Conservation (phyloP, 2,329 filamentous ascomycete species). For the Alternaria incomplexa region DNA sequence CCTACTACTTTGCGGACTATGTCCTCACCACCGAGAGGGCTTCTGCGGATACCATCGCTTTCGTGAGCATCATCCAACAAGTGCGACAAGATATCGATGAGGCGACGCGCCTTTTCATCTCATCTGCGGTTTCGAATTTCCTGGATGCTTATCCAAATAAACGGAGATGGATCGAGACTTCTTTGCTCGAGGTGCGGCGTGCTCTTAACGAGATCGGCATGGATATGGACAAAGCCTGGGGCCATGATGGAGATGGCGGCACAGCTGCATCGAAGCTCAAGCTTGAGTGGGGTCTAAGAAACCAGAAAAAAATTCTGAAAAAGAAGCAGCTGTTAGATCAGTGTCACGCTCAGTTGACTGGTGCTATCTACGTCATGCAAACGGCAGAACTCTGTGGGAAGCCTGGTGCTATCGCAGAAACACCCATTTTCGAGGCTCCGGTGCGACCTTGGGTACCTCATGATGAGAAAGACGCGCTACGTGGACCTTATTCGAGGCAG, state of each 20-base stretch:
- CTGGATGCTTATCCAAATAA: constrained; percentile 30
- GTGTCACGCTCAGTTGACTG: constrained; percentile 36
- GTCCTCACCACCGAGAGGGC: constrained; percentile 26
- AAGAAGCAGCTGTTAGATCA: constrained; percentile 26
- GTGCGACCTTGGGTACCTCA: constrained; percentile 26
- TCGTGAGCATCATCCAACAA: constrained; percentile 34
- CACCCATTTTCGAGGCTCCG: constrained; percentile 29
- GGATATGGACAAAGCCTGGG: constrained; percentile 33
- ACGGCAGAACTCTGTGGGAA: constrained; percentile 27
- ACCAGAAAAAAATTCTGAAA: constrained; percentile 34
- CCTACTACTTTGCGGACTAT: constrained; percentile 39
- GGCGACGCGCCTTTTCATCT: constrained; percentile 33
- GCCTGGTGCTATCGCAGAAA: constrained; percentile 12
- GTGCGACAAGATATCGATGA: constrained; percentile 36
- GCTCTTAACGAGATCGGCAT: constrained; percentile 39
- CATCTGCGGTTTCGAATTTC: constrained; percentile 26
- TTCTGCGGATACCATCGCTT: constrained; percentile 29
- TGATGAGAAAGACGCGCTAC: constrained; percentile 15
- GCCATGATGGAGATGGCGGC: constrained; percentile 28
- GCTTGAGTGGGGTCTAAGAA: constrained; percentile 37
- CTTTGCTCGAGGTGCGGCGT: constrained; percentile 27
- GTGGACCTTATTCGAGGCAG: constrained; percentile 34
- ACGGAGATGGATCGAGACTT: constrained; percentile 33
- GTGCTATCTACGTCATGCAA: constrained; percentile 37
- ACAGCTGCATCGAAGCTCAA: constrained; percentile 30